Evolutionary conservation across 2,329 filamentous ascomycete species (phyloP), one percentile per base, ranked within the genome.

Genomic region (Onygena corvina): DNA sequence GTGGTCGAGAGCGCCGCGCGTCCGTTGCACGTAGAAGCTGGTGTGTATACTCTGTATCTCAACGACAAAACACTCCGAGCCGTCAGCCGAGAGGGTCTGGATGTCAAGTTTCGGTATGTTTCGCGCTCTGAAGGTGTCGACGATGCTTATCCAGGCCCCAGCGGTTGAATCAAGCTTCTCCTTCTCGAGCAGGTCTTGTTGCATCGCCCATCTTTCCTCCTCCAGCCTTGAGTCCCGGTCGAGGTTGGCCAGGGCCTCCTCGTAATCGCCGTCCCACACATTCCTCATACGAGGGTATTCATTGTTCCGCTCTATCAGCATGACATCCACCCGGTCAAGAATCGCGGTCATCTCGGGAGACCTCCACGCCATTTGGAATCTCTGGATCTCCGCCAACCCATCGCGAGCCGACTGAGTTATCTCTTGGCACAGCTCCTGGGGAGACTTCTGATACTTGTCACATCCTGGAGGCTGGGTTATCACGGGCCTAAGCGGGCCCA

Each of bases 241-340:
- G 21, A 68, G 53, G 7, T 62, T 57, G 45, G 60, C 58, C 2
- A 67, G 54, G 11, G 70, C 53, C 3, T 53, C 53, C 29, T 58
- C 61, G 36, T 72, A 72, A 51, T 71, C 67, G 14, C 58, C 54
- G 29, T 65, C 61, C 69, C 69, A 71, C 31, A 65, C 59, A 5
- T 64, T 63, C 0, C 57, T 62, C 3, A 64, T 60, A 52, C 67
- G 65, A 25, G 67, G 54, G 35, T 65, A 56, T 4, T 60, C 60
- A 4, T 69, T 68, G 14, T 59, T 60, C 2, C 62, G 63, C 46
- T 69, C 64, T 31, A 57, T 59, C 48, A 69, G 58, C 29, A 63
- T 61, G 18, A 60, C 59, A 20, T 66, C 61, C 5, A 69, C 58
- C 27, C 58, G 59, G 2, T 63, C 58, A 64, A 67, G 69, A 6